phyloP scores from a whole-genome alignment of 2,329 filamentous ascomycete genomes.

The Paraconiothyrium sp. region DNA sequence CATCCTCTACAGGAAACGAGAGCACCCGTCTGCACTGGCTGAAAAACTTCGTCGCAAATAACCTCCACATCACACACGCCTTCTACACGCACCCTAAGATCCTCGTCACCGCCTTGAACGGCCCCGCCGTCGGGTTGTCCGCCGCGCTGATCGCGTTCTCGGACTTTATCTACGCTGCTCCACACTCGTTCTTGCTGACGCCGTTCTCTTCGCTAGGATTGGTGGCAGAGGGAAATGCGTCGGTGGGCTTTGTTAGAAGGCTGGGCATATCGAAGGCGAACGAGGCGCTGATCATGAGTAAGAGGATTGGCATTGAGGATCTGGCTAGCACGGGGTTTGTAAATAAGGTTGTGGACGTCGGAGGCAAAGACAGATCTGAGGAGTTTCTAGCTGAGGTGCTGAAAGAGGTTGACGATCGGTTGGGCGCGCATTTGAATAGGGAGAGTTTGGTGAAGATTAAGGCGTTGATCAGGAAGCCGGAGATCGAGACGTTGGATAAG shows the following conservation, averaged over 20 bases:
- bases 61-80: constrained; percentile 87
- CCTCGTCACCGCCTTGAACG: constrained; percentile 89
- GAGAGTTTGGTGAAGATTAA: constrained; percentile 87
- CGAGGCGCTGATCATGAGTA: constrained; percentile 92
- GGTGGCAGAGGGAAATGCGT: constrained; percentile 87
- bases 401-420: constrained; percentile 79
- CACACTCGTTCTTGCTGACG: constrained; percentile 84
- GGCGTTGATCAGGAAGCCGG: constrained; percentile 78
- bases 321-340: constrained; percentile 82
- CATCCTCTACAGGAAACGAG: constrained; percentile 47
- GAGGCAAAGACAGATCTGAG: constrained; percentile 65
- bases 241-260: constrained; percentile 78
- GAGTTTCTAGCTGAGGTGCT: constrained; percentile 78
- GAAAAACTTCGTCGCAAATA: constrained; percentile 79
- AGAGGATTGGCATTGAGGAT: constrained; percentile 76
- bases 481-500: constrained; percentile 75
- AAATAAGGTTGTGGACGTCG: constrained; percentile 78
- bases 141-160: constrained; percentile 84
- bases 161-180: constrained; percentile 89
- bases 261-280: constrained; percentile 85
- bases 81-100: constrained; percentile 96
- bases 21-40: constrained; percentile 68
- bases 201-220: constrained; percentile 91
- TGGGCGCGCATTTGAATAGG: constrained; percentile 82
- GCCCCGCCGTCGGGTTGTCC: constrained; percentile 86